Conservation (phyloP, 2,329 filamentous ascomycete genomes). For the Beauveria rudraprayagi region DNA sequence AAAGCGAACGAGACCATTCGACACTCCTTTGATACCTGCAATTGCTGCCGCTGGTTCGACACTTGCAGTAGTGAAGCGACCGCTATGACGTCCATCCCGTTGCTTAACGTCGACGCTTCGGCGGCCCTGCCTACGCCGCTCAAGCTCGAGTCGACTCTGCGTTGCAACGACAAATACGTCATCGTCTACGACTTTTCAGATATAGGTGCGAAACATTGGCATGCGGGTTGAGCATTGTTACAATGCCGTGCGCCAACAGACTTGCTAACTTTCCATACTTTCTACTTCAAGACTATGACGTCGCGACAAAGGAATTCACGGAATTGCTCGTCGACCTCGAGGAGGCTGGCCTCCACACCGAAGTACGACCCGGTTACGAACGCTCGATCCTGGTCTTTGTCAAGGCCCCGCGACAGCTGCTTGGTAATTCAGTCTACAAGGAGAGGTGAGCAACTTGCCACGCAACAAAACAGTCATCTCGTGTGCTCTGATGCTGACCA, state of each 20-base stretch:
- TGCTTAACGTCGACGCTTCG: conserved; percentile 4
- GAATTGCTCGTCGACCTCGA: conserved; percentile 50
- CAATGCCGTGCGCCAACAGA: background rate
- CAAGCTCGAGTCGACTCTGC: background rate
- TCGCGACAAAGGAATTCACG: conserved; percentile 27
- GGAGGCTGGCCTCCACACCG: conserved; percentile 57
- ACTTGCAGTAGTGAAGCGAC: background rate
- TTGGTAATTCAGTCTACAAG: conserved; percentile 60
- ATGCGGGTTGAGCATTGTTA: background rate
- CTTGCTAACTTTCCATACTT: background rate
- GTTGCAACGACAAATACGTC: conserved; percentile 33
- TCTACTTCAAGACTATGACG: conserved; percentile 23
- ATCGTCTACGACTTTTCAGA: conserved; percentile 30
- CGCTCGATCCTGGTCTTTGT: conserved; percentile 60
- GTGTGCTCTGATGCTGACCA: background rate
- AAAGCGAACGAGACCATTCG: background rate
- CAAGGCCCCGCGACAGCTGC: conserved; percentile 52
- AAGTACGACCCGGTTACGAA: conserved; percentile 64
- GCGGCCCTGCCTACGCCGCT: background rate
- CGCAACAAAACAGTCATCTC: background rate
- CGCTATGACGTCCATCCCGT: conserved; percentile 1
- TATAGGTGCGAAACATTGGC: conserved; percentile 21
- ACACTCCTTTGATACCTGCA: background rate
- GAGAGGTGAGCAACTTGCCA: conserved; percentile 40
- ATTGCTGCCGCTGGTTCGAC: background rate